Base-by-base conservation (phyloP, 2,329 filamentous ascomycete genomes). In the Tolypocladium album region DNA sequence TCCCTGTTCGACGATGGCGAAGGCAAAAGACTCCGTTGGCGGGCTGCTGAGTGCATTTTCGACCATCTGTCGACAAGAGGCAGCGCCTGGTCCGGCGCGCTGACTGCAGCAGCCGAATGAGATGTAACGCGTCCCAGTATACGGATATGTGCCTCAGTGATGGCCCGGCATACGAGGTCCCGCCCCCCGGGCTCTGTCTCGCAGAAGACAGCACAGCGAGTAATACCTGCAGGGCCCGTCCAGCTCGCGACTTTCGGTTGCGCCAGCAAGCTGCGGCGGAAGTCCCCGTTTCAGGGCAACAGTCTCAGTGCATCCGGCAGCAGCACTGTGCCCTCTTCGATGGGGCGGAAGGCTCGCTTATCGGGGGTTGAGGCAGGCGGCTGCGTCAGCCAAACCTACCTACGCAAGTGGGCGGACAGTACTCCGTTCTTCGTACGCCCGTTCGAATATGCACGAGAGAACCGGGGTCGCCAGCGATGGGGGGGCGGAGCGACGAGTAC, bases 341-440 rank as follows among this genome's bases (percentile, higher is more conserved):
- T 58, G 34, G 56, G 58, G 55, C 24, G 39, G 53, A 39, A 27
- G 38, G 52, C 60, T 63, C 60, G 60, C 61, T 63, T 63, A 61
- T 62, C 60, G 47, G 61, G 60, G 58, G 59, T 52, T 61, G 61
- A 60, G 58, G 52, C 55, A 45, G 27, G 55, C 61, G 27, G 55
- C 61, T 56, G 38, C 38, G 38, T 31, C 38, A n/a, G 55, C 55
- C 38, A 24, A 24, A 39, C n/a, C n/a, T n/a, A 31, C 55, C 40
- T 9, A 22, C 55, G 15, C 47, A 27, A 22, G 12, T 31, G 47
- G 47, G 45, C 45, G 22, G 45, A 27, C 12, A 2, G 15, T 12
- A n/a, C 34, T 40, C 20, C 15, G 40, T 17, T 2, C 42, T 22
- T n/a, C 42, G 20, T 45, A 45, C 42, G 7, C 22, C 20, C 20